Base-by-base conservation (phyloP, 2,329 filamentous ascomycete genomes). In the Grosmannia serpens region DNA sequence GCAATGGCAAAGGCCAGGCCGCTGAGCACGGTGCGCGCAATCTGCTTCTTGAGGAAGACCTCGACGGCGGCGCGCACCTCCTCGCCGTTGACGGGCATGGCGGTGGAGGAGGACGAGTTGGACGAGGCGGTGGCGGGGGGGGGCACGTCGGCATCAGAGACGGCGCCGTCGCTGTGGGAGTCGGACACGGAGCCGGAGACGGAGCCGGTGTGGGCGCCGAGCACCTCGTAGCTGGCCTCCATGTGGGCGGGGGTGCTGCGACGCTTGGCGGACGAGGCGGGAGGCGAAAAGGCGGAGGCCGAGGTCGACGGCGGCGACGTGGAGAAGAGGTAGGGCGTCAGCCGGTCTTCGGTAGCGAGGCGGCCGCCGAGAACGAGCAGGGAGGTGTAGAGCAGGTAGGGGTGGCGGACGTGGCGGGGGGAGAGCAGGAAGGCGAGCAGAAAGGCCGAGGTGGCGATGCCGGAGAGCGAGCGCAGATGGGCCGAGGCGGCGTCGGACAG, bases 371-470 rank as follows among this genome's bases (percentile, higher is more conserved):
- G 76, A 50, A 85, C 81, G 59, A 91, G 79, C 29, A 90, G 73
- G 3, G 85, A 84, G 17, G 89, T 90, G 84, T 94, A 96, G 60
- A 96, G 73, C 29, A 96, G 84, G 70, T 96, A 97, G 0, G 92
- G 92, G 70, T 97, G 92, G 69, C 87, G 85, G 65, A 82, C 79
- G 58, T 84, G 81, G 29, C 83, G 79, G 0, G 91, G 88, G 2
- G 91, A 92, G 64, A 95, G 76, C 51, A 80, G 71, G 72, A 87
- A 96, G 62, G 91, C 89, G 64, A 92, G 80, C 65, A 89, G 75
- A 67, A 96, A 85, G 33, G 88, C 84, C 56, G 82, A 75, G 57
- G 84, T 81, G 56, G 89, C 85, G 65, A 95, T 72, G 64, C 82
- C 77, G 55, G 87, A 82, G 56, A 95, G 81, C 35, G 80, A 73